These are phyloP conservation scores for Fusarium hainanense DNA, from an alignment of 2,329 filamentous ascomycete genomes.

Conservation along the genomic window DNA sequence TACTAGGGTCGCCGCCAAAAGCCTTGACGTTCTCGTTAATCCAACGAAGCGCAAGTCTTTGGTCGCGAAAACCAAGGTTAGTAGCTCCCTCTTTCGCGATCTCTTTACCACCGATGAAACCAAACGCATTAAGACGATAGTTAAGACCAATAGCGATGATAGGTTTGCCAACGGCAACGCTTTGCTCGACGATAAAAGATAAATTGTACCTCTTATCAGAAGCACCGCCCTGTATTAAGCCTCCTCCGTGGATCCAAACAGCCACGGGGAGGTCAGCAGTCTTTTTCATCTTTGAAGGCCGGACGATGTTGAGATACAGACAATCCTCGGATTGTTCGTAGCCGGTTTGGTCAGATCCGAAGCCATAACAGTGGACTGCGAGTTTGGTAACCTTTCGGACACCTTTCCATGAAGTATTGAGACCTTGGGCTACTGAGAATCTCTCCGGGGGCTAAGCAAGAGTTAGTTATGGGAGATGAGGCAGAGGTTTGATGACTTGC, in stretches of 20 bases:
- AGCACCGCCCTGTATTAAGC: conserved; percentile 49
- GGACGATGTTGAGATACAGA: conserved; percentile 70
- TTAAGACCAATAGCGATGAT: conserved; percentile 62
- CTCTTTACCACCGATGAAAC: conserved; percentile 57
- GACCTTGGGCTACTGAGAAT: conserved; percentile 46
- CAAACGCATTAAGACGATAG: conserved; percentile 61
- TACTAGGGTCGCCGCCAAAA: conserved; percentile 58
- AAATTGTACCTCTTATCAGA: conserved; percentile 68
- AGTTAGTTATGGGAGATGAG: background rate
- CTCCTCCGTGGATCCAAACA: conserved; percentile 67
- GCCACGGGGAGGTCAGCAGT: conserved; percentile 62
- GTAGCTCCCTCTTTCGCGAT: conserved; percentile 55
- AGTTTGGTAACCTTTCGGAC: conserved; percentile 57
- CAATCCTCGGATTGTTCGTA: conserved; percentile 63
- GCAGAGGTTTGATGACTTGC: background rate
- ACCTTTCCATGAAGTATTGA: conserved; percentile 59
- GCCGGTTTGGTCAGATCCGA: conserved; percentile 51
- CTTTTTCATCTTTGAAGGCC: conserved; percentile 59
- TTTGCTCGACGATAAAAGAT: conserved; percentile 65
- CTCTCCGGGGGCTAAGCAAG: conserved; percentile 24
- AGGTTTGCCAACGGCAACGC: conserved; percentile 57
- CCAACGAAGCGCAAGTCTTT: conserved; percentile 60
- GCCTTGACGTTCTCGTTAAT: conserved; percentile 58
- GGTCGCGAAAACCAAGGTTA: conserved; percentile 62
- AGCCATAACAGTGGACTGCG: conserved; percentile 61